A percentile compares a stretch with the other conserved stretches of the same genome.
Evolutionary conservation across 495 filamentous ascomycete species (phyloP).

Genomic region (Neurospora pannonica): DNA sequence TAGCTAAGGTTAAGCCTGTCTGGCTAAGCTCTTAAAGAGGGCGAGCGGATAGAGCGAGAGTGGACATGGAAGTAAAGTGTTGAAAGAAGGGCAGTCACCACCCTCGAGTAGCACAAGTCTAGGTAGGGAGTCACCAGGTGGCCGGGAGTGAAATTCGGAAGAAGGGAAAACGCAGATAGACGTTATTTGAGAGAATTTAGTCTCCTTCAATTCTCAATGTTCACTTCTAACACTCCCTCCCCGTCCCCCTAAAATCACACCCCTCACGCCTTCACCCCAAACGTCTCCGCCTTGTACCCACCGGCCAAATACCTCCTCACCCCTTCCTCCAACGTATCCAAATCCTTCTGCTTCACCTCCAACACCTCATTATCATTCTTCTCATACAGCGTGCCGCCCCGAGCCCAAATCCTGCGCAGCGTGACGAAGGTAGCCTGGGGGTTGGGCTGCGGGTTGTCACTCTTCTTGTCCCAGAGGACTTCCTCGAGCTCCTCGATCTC

Average conservation of each 20-base stretch:
- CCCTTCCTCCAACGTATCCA: slow-evolving; percentile 39
- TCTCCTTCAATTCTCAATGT: background rate
- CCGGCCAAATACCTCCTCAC: slow-evolving; percentile 33
- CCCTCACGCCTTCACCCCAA: slow-evolving; percentile 1
- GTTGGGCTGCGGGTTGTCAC: slow-evolving; percentile 45
- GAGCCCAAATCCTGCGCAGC: slow-evolving; percentile 58
- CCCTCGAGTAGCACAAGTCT: background rate
- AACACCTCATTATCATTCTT: slow-evolving; percentile 55
- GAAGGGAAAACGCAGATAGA: too few relatives aligned
- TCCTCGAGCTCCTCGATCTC: slow-evolving; percentile 44
- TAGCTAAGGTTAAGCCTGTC: background rate
- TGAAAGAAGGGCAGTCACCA: background rate
- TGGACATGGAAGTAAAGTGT: background rate
- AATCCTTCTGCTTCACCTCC: slow-evolving; percentile 32
- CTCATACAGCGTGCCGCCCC: slow-evolving; percentile 61
- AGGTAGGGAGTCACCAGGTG: too few relatives aligned
- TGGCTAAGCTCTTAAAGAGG: background rate
- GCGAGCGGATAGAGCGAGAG: background rate
- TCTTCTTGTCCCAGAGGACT: slow-evolving; percentile 43
- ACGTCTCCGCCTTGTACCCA: slow-evolving; percentile 20
- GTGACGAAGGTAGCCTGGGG: slow-evolving; percentile 48
- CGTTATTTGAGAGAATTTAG: background rate
- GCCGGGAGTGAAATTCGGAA: too few relatives aligned
- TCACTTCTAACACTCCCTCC: background rate
- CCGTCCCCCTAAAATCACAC: background rate